Base-by-base conservation (phyloP, 768 basidiomycete genomes). In the Pulveroboletus frians region DNA sequence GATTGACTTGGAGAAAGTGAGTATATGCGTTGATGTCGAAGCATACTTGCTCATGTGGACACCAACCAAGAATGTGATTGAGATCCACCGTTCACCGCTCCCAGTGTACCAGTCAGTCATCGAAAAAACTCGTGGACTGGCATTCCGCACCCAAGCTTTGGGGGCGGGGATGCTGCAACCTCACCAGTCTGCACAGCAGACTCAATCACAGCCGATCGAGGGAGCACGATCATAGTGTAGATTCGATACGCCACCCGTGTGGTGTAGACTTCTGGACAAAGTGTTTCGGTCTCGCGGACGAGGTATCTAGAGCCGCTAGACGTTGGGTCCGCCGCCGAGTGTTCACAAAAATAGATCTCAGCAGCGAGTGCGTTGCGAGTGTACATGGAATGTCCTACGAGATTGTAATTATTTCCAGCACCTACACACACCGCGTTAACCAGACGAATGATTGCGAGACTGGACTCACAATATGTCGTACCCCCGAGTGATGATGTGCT, bases 61-160 rank as follows among this genome's bases (percentile, higher is more conserved):
- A 40, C 39, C 45, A 29, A n/a, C 53, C 23, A 69, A 93, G 92
- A 96, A 98, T 65, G 88, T 95, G 58, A 95, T 98, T 60, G 87
- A 94, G 69, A 97, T 98, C 68, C 84, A 90, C 66, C 84, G 93
- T 14, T 88, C 91, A 7, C 81, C 92, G 36, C 77, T 86, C 37
- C 92, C 94, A 2, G 84, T 94, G 17, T 95, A 95, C 69, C 94
- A 95, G 63, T 79, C 87, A 5, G 85, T 97, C 58, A 96, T 96
- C 58, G 94, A 97, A 68, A 95, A 93, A 67, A 96, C 93, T 1
- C 84, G 92, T 39, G 92, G 93, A 37, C 74, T 97, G 50, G 83
- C 92, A 0, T 81, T 96, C 69, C 84, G 94, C 47, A 92, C 92
- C 0, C 92, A 93, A 63, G 92, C 89, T 1, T 69, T 96, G 44